Evolutionary conservation across 257 asterid species (phyloP).

Genomic region (Lycium ferocissimum): DNA sequence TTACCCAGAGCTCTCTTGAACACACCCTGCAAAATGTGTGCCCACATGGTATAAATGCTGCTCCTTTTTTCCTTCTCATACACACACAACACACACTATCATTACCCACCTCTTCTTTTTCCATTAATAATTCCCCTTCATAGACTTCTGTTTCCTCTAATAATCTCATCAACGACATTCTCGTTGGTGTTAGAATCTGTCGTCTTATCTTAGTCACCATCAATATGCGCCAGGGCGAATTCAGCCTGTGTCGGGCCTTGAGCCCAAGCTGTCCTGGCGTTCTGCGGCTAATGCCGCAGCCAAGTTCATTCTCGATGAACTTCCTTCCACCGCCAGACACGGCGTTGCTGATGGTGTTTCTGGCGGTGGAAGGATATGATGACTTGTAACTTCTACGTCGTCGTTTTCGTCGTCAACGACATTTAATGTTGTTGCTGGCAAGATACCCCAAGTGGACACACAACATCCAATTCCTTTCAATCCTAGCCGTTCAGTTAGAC

Average conservation of each 20-base stretch:
- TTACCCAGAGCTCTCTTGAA: constrained; percentile 84
- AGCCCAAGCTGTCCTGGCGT: constrained; percentile 60
- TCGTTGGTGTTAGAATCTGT: constrained; percentile 58
- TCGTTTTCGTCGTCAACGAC: constrained; percentile 46
- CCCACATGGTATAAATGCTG: constrained; percentile 98
- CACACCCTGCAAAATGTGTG: constrained; percentile 95
- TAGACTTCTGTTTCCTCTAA: constrained; percentile 72
- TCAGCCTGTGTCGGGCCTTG: too few species aligned
- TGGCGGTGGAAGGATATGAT: not conserved
- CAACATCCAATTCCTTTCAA: constrained; percentile 66
- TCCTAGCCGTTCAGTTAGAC: constrained; percentile 74
- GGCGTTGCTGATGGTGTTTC: constrained; percentile 28
- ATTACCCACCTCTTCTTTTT: constrained; percentile 31
- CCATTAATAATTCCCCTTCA: constrained; percentile 45
- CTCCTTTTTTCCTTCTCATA: constrained; percentile 87
- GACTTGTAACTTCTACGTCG: not conserved
- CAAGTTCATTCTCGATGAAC: constrained; percentile 62
- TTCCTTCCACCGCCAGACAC: constrained; percentile 37
- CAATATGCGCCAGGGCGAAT: too few species aligned
- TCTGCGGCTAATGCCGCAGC: constrained; percentile 91
- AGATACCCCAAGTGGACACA: constrained; percentile 63
- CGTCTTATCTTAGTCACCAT: too few species aligned
- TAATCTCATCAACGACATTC: constrained; percentile 85
- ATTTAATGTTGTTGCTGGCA: constrained; percentile 49
- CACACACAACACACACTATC: constrained; percentile 95